Evolutionary conservation across 2,329 filamentous ascomycete species (phyloP), one percentile per base, ranked within the genome.

Genomic region (Hymenoscyphus fraxineus): DNA sequence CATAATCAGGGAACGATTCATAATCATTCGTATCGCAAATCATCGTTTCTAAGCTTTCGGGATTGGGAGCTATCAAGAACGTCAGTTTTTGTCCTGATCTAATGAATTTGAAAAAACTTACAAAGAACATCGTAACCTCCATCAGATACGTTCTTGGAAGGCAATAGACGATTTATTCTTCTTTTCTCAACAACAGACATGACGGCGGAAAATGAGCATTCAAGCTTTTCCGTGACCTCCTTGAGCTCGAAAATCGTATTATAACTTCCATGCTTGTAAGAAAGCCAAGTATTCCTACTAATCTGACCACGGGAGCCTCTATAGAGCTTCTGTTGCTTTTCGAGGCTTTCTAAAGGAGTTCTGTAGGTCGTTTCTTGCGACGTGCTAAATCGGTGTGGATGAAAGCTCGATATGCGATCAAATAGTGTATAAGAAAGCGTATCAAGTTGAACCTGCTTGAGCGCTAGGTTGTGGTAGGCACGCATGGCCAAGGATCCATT

Each of bases 381-480:
- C 40, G 69, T 64, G 16, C 32, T 61, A 57, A 74, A 74, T 7
- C 69, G 66, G 57, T 75, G 74, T 7, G 78, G 78, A 66, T 78
- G 76, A 7, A 78, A 68, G 6, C 73, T 74, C 9, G 77, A 78
- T 51, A 79, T 75, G 47, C 78, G 70, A 58, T 78, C 76, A 47
- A 78, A 73, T 1, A 78, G 62, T 31, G 71, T 73, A 59, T 78
- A 77, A 6, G 76, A 74, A 59, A 79, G 62, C 2, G 78, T 79
- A 65, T 78, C 77, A 40, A 75, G 71, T 65, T 79, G 78, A 47
- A 79, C 74, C 64, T 78, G 75, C 61, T 79, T 79, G 59, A 78
- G 71, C 54, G 71, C 71, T 27, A 79, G 68, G 51, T 74, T 72
- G 54, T 75, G 70, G 60, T 77, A 79, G 56, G 74, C 69, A 60